phyloP scores from a whole-genome alignment of 371 early-diverging fungal species.

The Coemansia sp. region DNA sequence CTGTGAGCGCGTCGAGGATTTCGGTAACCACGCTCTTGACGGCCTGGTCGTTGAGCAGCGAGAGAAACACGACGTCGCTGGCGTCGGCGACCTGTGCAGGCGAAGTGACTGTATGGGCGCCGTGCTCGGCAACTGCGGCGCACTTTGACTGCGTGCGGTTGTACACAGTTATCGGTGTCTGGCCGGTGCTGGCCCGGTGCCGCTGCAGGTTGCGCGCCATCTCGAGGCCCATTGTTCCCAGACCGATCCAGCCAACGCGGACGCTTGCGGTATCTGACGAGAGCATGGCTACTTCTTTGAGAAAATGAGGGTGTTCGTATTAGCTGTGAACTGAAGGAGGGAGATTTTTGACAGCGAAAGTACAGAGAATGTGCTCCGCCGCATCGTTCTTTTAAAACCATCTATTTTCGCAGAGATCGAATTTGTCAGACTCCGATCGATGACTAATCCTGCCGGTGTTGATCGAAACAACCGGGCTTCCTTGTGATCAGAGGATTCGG shows the following conservation, averaged over 20 bases:
- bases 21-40: slow-evolving; percentile 44
- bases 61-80: slow-evolving; percentile 56
- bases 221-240: slow-evolving; percentile 58
- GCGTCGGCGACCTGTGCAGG: slow-evolving; percentile 40
- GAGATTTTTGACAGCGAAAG: too few relatives aligned
- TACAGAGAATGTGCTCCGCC: too few relatives aligned
- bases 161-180: slow-evolving; percentile 47
- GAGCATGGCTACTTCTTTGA: too few relatives aligned
- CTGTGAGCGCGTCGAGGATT: slow-evolving; percentile 11
- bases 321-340: too few relatives aligned
- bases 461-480: too few relatives aligned
- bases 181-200: slow-evolving; percentile 27
- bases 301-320: neutral
- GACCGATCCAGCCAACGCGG: slow-evolving; percentile 55
- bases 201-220: slow-evolving; percentile 53
- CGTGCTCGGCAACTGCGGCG: slow-evolving; percentile 31
- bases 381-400: too few relatives aligned
- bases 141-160: slow-evolving; percentile 58
- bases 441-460: too few relatives aligned
- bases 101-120: slow-evolving; percentile 40
- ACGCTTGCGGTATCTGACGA: neutral
- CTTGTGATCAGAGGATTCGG: too few relatives aligned
- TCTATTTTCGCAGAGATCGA: too few relatives aligned
- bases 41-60: slow-evolving; percentile 55
- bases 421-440: too few relatives aligned